These are phyloP conservation scores for Plasmodiophora brassicae DNA, from an alignment of 208 protist species.

Conservation along the genomic window DNA sequence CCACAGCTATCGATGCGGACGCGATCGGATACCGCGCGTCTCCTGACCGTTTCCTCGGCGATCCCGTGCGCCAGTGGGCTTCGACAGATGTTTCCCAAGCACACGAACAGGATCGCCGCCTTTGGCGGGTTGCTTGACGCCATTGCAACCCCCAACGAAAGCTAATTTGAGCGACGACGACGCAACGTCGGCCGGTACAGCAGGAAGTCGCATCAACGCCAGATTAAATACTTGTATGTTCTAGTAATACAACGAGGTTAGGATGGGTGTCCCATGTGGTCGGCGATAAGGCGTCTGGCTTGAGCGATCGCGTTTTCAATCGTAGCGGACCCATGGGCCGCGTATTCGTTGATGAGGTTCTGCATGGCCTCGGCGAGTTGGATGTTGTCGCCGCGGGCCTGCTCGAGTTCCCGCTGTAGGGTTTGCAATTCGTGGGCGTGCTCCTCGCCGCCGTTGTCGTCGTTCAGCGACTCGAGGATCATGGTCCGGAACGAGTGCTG, in stretches of 20 bases:
- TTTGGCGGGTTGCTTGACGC: no score
- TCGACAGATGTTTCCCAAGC: no score
- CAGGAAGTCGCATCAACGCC: not conserved
- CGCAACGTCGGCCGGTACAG: no score
- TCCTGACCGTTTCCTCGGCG: no score
- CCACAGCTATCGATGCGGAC: no score
- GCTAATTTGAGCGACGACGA: no score
- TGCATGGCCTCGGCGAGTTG: constrained; percentile 2
- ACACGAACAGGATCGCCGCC: no score
- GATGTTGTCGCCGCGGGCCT: not conserved
- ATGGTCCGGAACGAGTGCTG: constrained; percentile 8
- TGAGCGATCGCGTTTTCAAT: not conserved
- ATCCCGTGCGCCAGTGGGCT: no score
- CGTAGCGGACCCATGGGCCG: not conserved
- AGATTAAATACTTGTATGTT: not conserved
- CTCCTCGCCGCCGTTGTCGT: not conserved
- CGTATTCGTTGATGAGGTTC: not conserved
- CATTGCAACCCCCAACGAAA: no score
- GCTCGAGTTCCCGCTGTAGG: not conserved
- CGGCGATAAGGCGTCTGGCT: not conserved
- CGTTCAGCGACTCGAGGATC: not conserved
- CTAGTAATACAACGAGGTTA: not conserved
- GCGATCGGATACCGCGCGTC: no score
- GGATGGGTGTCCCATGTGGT: not conserved
- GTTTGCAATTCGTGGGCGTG: not conserved